phyloP scores from a whole-genome alignment of 2,329 filamentous ascomycete genomes.

The Tolypocladium endophyticum region DNA sequence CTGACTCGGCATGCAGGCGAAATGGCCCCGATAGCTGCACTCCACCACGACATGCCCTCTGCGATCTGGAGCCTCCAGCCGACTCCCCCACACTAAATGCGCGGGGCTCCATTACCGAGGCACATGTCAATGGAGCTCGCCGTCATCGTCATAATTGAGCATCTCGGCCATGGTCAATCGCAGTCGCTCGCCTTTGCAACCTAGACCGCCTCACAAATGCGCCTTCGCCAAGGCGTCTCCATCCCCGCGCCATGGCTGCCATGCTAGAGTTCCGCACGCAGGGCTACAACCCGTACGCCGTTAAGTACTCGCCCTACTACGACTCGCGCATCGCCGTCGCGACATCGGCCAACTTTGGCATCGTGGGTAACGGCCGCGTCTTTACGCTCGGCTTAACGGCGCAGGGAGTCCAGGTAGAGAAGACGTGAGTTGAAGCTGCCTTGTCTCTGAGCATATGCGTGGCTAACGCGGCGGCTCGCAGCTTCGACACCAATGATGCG shows the following conservation, averaged over 20 bases:
- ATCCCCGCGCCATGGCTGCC: slow-evolving; percentile 28
- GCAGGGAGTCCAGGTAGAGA: slow-evolving; percentile 73
- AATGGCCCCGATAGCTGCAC: slow-evolving; percentile 7
- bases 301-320: slow-evolving; percentile 98
- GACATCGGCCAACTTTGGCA: slow-evolving; percentile 87
- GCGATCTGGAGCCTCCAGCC: neutral
- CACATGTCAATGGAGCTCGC: slow-evolving; percentile 16
- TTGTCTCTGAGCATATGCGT: neutral
- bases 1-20: slow-evolving; percentile 8
- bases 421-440: slow-evolving; percentile 46
- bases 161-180: neutral
- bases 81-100: neutral
- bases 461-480: slow-evolving; percentile 21
- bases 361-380: slow-evolving; percentile 88
- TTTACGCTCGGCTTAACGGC: slow-evolving; percentile 77
- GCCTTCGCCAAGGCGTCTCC: neutral
- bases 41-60: neutral
- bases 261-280: slow-evolving; percentile 94
- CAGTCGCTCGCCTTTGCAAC: neutral
- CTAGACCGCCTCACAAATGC: neutral
- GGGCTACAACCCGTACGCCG: slow-evolving; percentile 91
- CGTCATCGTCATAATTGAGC: neutral
- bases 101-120: slow-evolving; percentile 16
- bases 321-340: slow-evolving; percentile 89
- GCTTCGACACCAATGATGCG: slow-evolving; percentile 94